Evolutionary conservation across 163 green algal species (phyloP), one percentile per base, ranked within the genome.

Genomic region (Chlamydomonas reinhardtii): DNA sequence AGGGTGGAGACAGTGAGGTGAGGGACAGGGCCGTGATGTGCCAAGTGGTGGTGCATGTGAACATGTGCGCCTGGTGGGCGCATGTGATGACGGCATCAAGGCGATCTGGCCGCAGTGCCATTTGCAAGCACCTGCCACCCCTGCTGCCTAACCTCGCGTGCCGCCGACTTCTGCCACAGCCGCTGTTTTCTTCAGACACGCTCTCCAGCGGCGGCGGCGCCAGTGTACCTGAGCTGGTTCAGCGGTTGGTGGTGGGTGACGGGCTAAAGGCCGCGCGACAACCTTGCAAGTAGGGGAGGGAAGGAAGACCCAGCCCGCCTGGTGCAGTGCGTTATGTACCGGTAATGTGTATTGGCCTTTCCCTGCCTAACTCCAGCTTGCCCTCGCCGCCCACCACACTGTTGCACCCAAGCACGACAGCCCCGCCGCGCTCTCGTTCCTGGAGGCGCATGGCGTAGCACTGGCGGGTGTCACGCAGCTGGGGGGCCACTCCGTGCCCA

Each of bases 401-500:
- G 6, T 56, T 14, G 48, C 72, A 2, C 39, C 24, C 5, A 90
- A 95, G 92, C 82, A 16, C 29, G 43, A 87, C 64, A 93, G 86
- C 84, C 48, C 65, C 3, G 89, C 74, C 0, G 94, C 92, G 0
- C 29, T 96, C 4, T 14, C 56, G 24, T 96, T 93, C 66, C 88
- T 97, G 56, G 79, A 93, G 69, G 74, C 59, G 1, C 84, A 92
- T 35, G 92, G 94, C 22, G 88, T 96, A 25, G 88, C 94, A 73
- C 83, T 98, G 64, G 83, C 52, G 52, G 77, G 80, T 3, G 65
- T 94, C 11, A 91, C 90, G 29, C 93, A 88, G 39, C 88, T 96
- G 25, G 94, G 94, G 14, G 94, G 94, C 4, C 94, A 96, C 92
- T 92, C 86, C 22, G 79, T 88, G 66, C 76, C 91, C 9, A 85